These are phyloP conservation scores for Aspergillus sergii DNA, from an alignment of 2,329 filamentous ascomycete genomes.

Conservation along the genomic window DNA sequence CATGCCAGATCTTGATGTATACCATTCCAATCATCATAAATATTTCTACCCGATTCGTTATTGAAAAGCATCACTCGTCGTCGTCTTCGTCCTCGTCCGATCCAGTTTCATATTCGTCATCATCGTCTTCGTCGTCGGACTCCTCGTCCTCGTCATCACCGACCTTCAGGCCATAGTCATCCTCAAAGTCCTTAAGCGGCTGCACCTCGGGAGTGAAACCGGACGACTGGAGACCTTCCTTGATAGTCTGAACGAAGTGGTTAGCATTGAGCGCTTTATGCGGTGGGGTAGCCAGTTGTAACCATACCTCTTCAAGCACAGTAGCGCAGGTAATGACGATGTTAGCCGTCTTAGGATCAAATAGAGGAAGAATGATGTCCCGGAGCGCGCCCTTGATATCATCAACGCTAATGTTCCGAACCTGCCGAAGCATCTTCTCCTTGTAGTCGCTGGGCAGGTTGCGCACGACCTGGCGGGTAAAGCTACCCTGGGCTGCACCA, in stretches of 20 bases:
- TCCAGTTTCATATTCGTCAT: constrained; percentile 46
- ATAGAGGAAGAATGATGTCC: constrained; percentile 76
- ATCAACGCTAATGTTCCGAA: constrained; percentile 73
- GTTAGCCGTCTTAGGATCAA: constrained; percentile 78
- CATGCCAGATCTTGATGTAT: not conserved
- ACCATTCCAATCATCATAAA: not conserved
- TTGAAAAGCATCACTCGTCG: constrained; percentile 28
- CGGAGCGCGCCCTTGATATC: constrained; percentile 75
- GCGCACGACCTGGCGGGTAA: constrained; percentile 77
- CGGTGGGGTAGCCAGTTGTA: not conserved
- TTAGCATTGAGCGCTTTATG: constrained; percentile 20
- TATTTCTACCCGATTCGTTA: not conserved
- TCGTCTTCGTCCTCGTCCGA: constrained; percentile 55
- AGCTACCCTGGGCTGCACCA: constrained; percentile 79
- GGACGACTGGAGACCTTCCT: constrained; percentile 70
- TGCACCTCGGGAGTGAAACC: constrained; percentile 80
- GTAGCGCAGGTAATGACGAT: constrained; percentile 86
- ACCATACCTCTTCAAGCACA: constrained; percentile 77
- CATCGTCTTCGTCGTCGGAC: constrained; percentile 54
- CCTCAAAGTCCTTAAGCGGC: constrained; percentile 77
- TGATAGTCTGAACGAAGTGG: constrained; percentile 62
- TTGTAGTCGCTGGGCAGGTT: constrained; percentile 77
- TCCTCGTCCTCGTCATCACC: constrained; percentile 62
- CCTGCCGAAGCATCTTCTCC: constrained; percentile 72
- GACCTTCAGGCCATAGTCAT: constrained; percentile 80